Evolutionary conservation across 768 basidiomycete species (phyloP).

Genomic region (Panaeolus papilionaceus): DNA sequence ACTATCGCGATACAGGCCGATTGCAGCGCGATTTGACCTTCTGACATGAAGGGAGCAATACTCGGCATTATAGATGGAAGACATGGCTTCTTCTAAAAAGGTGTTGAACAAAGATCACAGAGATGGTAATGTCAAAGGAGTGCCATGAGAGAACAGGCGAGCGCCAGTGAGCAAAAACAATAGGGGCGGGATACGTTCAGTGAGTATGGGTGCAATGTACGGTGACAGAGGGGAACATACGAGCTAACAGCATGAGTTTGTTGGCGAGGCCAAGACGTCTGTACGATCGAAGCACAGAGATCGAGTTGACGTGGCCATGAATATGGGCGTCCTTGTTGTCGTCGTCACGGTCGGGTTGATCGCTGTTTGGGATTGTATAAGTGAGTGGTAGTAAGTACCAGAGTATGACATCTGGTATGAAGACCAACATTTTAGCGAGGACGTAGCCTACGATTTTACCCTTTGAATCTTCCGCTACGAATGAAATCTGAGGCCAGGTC

Average conservation of each 20-base stretch:
- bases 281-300: conserved; percentile 91
- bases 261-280: conserved; percentile 92
- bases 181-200: background rate
- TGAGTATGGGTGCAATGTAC: background rate
- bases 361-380: conserved; percentile 26
- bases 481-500: conserved; percentile 94
- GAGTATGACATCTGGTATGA: background rate
- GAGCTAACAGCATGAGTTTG: conserved; percentile 92
- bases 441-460: conserved; percentile 95
- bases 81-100: conserved; percentile 88
- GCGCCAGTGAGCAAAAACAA: background rate
- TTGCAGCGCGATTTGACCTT: conserved; percentile 93
- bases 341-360: conserved; percentile 41
- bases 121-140: background rate
- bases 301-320: conserved; percentile 96
- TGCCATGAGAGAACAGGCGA: background rate
- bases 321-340: conserved; percentile 65
- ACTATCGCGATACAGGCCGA: conserved; percentile 86
- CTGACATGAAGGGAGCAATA: conserved; percentile 92
- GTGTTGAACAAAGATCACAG: background rate
- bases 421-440: conserved; percentile 87
- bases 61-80: conserved; percentile 80
- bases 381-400: background rate
- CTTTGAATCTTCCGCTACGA: conserved; percentile 89
- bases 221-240: conserved; percentile 51